These are phyloP conservation scores for Naganishia liquefaciens DNA, from an alignment of 1,284 basidiomycete genomes.

Conservation along the genomic window DNA sequence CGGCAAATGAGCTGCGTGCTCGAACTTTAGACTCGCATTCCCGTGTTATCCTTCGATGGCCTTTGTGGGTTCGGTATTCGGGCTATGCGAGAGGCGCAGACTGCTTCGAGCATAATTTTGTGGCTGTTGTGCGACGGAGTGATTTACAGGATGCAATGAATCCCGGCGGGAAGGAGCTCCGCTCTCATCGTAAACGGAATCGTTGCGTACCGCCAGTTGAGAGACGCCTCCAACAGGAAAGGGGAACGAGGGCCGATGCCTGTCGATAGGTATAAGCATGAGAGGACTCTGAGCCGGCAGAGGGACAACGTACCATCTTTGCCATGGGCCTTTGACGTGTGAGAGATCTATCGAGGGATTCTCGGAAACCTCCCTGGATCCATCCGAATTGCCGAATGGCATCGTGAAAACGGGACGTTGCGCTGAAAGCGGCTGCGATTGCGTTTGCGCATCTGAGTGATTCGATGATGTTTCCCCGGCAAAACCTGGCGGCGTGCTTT, in stretches of 20 bases:
- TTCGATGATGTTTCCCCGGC: conserved; percentile 31
- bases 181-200: not conserved
- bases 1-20: too few relatives aligned
- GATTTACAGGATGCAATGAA: conserved; percentile 2
- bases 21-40: too few relatives aligned
- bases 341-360: conserved; percentile 34
- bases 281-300: not conserved
- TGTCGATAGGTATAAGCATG: conserved; percentile 15
- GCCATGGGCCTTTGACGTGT: conserved; percentile 39
- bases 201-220: not conserved
- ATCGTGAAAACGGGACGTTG: conserved; percentile 44
- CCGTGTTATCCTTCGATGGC: not conserved
- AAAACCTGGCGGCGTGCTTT: conserved; percentile 37
- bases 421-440: conserved; percentile 28
- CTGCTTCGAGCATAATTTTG: conserved; percentile 22
- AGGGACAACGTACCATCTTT: conserved; percentile 43
- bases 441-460: conserved; percentile 27
- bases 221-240: conserved; percentile 38
- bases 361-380: not conserved
- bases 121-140: conserved; percentile 6
- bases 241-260: conserved; percentile 50
- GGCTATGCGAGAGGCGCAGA: conserved; percentile 19
- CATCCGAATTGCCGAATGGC: conserved; percentile 37
- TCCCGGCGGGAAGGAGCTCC: not conserved
- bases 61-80: conserved; percentile 7